A percentile compares a stretch with the other conserved stretches of the same genome.
Evolutionary conservation across 2,329 filamentous ascomycete species (phyloP).

Genomic region (Fusarium sp.): DNA sequence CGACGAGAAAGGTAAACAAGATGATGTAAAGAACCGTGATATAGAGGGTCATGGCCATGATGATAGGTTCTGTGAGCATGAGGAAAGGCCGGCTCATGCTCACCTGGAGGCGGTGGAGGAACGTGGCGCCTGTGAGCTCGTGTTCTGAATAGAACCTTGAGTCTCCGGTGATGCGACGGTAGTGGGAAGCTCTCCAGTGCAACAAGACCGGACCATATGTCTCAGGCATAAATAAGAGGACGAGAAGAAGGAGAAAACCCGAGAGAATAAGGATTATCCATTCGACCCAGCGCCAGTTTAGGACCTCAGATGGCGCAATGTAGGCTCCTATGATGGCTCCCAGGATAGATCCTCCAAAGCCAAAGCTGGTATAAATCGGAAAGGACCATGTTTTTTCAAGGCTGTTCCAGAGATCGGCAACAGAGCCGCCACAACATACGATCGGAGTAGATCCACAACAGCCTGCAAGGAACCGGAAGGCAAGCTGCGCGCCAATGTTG

Average conservation of each 20-base stretch:
- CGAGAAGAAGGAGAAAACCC: constrained; percentile 66
- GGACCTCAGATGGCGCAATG: constrained; percentile 69
- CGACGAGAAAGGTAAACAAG: constrained; percentile 67
- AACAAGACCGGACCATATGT: constrained; percentile 73
- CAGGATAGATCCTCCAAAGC: constrained; percentile 59
- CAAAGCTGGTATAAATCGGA: constrained; percentile 63
- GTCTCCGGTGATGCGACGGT: constrained; percentile 74
- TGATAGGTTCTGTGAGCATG: constrained; percentile 55
- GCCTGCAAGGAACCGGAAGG: constrained; percentile 64
- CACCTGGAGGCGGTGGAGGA: constrained; percentile 66
- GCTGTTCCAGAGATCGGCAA: constrained; percentile 56
- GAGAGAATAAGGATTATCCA: constrained; percentile 77
- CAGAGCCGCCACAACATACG: constrained; percentile 57
- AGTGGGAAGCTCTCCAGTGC: constrained; percentile 70
- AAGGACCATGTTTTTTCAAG: constrained; percentile 52
- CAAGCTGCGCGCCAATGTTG: constrained; percentile 58
- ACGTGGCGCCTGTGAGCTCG: constrained; percentile 66
- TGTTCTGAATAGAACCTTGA: constrained; percentile 73
- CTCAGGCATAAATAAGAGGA: constrained; percentile 74
- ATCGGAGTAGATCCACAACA: constrained; percentile 61
- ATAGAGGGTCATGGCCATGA: constrained; percentile 63
- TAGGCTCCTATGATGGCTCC: constrained; percentile 69
- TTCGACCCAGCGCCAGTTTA: constrained; percentile 72
- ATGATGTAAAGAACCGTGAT: constrained; percentile 68
- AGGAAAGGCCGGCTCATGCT: constrained; percentile 59